Conservation (phyloP, 805 yeast species). For the Lachancea sp. region DNA sequence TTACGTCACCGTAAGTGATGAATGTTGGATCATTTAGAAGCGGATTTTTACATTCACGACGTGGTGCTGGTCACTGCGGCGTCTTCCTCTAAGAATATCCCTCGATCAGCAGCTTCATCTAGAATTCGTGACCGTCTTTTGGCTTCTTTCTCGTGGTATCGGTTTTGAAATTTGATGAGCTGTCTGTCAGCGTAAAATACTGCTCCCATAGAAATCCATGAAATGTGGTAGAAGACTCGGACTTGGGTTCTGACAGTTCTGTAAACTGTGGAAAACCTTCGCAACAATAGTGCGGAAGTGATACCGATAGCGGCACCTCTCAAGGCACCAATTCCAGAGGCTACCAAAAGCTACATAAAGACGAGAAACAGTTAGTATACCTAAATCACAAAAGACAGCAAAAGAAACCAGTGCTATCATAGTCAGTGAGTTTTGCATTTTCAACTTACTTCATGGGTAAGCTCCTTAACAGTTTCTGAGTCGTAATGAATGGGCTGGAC, state of each 20-base stretch:
- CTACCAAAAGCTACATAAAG: constrained; percentile 28
- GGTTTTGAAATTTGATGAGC: constrained; percentile 32
- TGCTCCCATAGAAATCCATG: constrained; percentile 38
- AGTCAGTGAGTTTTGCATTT: neutral
- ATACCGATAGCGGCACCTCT: constrained; percentile 38
- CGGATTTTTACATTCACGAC: neutral
- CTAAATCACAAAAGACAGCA: neutral
- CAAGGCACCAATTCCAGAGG: constrained; percentile 37
- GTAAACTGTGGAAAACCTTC: constrained; percentile 33
- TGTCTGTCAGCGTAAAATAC: constrained; percentile 40
- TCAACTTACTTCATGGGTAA: constrained; percentile 31
- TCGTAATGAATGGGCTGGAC: constrained; percentile 36
- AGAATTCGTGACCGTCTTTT: constrained; percentile 33
- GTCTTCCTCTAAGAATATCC: constrained; percentile 37
- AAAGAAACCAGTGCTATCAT: too few relatives aligned
- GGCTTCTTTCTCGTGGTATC: constrained; percentile 31
- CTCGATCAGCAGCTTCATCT: constrained; percentile 42
- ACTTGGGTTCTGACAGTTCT: constrained; percentile 37
- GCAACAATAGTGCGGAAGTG: constrained; percentile 30
- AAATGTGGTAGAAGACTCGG: constrained; percentile 36
- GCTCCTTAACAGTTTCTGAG: constrained; percentile 32
- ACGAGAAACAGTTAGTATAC: neutral
- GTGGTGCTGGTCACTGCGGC: constrained; percentile 15
- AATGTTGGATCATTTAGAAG: neutral
- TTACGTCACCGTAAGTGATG: neutral